Evolutionary conservation across 2,329 filamentous ascomycete genomes (phyloP), one percentile per base, ranked within the genome.

Genomic region (Dendryphion nanum): DNA sequence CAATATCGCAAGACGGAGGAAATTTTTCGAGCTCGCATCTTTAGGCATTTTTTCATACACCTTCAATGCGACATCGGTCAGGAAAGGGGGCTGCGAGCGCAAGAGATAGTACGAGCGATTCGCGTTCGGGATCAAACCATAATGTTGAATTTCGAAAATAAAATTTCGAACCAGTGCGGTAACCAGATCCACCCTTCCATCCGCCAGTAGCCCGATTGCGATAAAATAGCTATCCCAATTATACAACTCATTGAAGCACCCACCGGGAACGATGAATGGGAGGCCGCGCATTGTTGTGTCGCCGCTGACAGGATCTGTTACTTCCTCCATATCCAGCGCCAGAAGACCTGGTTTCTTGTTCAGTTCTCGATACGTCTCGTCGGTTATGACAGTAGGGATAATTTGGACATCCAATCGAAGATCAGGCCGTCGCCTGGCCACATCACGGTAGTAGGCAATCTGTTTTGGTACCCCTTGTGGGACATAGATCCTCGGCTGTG

Each of bases 141-240:
- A 96, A 67, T 96, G 89, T 60, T 89, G 82, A 64, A 96, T 95
- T 68, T 87, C 93, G 72, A 96, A 96, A 64, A 87, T 90, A 66
- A 95, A 96, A 71, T 96, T 93, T 56, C 80, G 74, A 32, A 95
- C 89, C 86, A 96, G 95, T 33, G 83, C 78, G 70, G 94, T 94
- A 48, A 87, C 88, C 38, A 95, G 72, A 55, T 95, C 81, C 18
- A 86, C 80, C 42, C 85, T 81, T 60, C 89, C 86, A 59, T 89
- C 86, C 50, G 86, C 79, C 44, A 95, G 71, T 40, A 96, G 75
- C n/a, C 90, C 89, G 3, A 95, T 73, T 5, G 89, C 90, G 63
- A 89, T 87, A 88, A 96, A 95, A 71, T 95, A 96, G 62, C 88
- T 95, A 67, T 96, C 90, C 90, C 90, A 96, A 19, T 89, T 89